Conservation (phyloP, 1,284 basidiomycete genomes). For the Peniophora sp. region DNA sequence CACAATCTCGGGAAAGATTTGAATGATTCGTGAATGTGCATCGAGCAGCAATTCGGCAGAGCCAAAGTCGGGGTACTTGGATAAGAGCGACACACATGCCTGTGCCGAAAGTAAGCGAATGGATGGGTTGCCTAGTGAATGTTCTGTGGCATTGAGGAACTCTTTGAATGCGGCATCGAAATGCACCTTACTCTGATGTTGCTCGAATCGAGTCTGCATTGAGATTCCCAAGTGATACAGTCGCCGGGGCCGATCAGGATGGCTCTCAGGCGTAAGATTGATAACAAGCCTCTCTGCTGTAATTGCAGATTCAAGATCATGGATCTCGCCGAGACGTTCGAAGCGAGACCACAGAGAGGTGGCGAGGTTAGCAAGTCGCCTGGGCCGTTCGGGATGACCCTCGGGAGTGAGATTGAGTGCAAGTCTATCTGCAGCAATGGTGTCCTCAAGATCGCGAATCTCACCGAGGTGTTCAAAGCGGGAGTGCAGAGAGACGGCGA, state of each 20-base stretch:
- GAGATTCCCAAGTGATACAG: not conserved
- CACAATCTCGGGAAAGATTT: not conserved
- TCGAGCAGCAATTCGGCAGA: not conserved
- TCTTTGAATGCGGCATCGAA: conserved; percentile 16
- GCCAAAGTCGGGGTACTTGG: not conserved
- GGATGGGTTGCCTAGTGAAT: not conserved
- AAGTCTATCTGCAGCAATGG: not conserved
- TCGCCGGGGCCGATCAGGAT: not conserved
- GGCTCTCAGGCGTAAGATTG: not conserved
- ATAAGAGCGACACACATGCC: not conserved
- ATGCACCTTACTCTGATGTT: conserved; percentile 9
- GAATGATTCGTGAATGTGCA: not conserved
- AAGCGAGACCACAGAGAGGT: conserved; percentile 16
- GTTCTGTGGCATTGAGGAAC: not conserved
- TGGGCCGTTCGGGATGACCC: not conserved
- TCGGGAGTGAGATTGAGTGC: not conserved
- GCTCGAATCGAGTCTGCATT: not conserved
- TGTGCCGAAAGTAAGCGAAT: not conserved
- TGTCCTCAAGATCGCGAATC: not conserved
- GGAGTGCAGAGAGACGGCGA: not conserved
- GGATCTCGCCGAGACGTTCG: not conserved
- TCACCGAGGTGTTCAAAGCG: conserved; percentile 1
- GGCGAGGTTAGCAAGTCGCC: conserved; percentile 17
- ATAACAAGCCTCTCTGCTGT: not conserved
- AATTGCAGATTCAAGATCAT: not conserved